phyloP scores from a whole-genome alignment of 2,329 filamentous ascomycete species.

The Fusarium penzigii region DNA sequence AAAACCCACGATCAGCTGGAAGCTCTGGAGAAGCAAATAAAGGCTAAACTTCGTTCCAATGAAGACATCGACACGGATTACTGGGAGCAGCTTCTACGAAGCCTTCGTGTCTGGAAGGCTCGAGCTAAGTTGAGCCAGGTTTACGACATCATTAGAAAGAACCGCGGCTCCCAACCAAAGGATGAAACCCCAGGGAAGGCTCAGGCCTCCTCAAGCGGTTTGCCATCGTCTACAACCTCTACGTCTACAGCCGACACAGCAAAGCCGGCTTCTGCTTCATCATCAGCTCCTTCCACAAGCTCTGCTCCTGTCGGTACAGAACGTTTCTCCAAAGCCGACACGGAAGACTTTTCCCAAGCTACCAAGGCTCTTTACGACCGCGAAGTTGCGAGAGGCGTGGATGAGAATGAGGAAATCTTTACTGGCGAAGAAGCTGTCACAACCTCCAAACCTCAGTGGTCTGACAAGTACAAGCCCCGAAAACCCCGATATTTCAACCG shows the following conservation, averaged over 20 bases:
- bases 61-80: slow-evolving; percentile 96
- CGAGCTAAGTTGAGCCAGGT: slow-evolving; percentile 80
- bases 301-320: slow-evolving; percentile 56
- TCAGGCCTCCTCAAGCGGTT: slow-evolving; percentile 11
- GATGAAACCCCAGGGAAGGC: slow-evolving; percentile 71
- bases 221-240: slow-evolving; percentile 5
- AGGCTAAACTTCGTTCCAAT: slow-evolving; percentile 79
- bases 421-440: slow-evolving; percentile 76
- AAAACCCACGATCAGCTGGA: slow-evolving; percentile 89
- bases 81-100: slow-evolving; percentile 90
- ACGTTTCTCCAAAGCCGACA: slow-evolving; percentile 67
- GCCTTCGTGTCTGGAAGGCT: slow-evolving; percentile 86
- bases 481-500: slow-evolving; percentile 98
- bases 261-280: slow-evolving; percentile 14
- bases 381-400: slow-evolving; percentile 86
- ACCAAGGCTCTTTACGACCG: slow-evolving; percentile 89
- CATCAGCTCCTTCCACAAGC: slow-evolving; percentile 32
- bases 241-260: slow-evolving; percentile 9
- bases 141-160: slow-evolving; percentile 72
- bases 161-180: slow-evolving; percentile 65
- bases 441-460: slow-evolving; percentile 71
- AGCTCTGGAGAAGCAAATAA: slow-evolving; percentile 82
- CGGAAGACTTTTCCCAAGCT: slow-evolving; percentile 82
- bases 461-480: slow-evolving; percentile 79
- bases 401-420: slow-evolving; percentile 95